These are phyloP conservation scores for Chamaecyparis obtusa DNA, from an alignment of 75 land plant species.

Conservation along the genomic window DNA sequence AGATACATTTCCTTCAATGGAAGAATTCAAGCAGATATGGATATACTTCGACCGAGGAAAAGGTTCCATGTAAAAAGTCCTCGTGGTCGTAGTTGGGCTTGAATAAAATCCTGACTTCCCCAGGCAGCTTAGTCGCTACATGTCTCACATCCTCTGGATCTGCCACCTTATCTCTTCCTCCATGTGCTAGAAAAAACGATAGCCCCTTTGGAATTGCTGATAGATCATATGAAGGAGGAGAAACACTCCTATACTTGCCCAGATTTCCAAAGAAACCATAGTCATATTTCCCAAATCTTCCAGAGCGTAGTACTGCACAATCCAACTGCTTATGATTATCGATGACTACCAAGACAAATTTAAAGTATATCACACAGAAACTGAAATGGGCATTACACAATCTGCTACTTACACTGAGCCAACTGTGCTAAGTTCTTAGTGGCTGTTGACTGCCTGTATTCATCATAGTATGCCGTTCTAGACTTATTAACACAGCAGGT, in stretches of 20 bases:
- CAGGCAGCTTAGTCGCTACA: conserved; percentile 27
- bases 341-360: background rate
- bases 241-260: conserved; percentile 38
- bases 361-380: too few species aligned
- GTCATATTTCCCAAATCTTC: conserved; percentile 58
- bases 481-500: conserved; percentile 37
- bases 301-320: conserved; percentile 54
- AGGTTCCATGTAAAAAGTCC: background rate
- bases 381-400: background rate
- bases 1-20: background rate
- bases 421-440: conserved; percentile 49
- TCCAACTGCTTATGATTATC: background rate
- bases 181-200: conserved; percentile 69
- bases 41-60: background rate
- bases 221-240: conserved; percentile 66
- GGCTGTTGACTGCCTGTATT: conserved; percentile 40
- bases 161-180: conserved; percentile 71
- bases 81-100: background rate
- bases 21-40: background rate
- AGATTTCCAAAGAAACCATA: conserved; percentile 47
- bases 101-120: background rate
- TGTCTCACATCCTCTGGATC: conserved; percentile 57
- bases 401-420: conserved; percentile 35
- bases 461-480: conserved; percentile 20
- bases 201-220: conserved; percentile 60